Base-by-base conservation (phyloP, 129 eudicot genomes). In the Erigeron canadensis region DNA sequence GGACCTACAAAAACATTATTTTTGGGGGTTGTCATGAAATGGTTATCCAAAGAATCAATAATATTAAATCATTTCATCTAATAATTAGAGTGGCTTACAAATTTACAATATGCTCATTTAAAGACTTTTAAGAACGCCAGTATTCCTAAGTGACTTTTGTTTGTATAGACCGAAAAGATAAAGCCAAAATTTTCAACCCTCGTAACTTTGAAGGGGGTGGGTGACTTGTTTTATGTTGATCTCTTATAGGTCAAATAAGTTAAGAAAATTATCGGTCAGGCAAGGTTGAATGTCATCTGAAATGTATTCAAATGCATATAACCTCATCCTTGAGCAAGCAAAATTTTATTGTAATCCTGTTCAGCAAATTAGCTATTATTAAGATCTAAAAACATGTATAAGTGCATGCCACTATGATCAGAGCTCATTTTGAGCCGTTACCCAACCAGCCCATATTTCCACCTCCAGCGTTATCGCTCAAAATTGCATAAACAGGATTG, bases 1-100 rank as follows among this genome's bases (percentile, higher is more conserved):
- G 72, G 61, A 94, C 97, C 98, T 92, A 57, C 45, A 72, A 41
- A 9, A 45, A 56, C 11, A 65, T 18, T 1, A 15, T 13, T 47
- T 12, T 60, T 58, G 10, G 16, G 69, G 16, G 17, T 15, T 34
- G 4, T 1, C 48, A 41, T n/a, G 7, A 63, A 41, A 5, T 65
- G 70, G 38, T 43, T 65, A 18, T 65, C 47, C 68, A 63, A 40
- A 34, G 40, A 40, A 39, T 4, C 11, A 63, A 63, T 23, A 3
- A 8, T 11, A 9, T 40, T 40, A 47, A 45, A 44, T 22, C 19
- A 62, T 10, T 43, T 23, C 41, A 77, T 45, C 17, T 50, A 22
- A 19, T 21, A 70, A 21, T 63, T 15, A 59, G 22, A 39, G 11
- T 19, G 13, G 47, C 62, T 16, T 45, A 60, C 8, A 15, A 22